Evolutionary conservation across 1,284 basidiomycete species (phyloP), one percentile per base, ranked within the genome.

Genomic region (Heterobasidion occidentale): DNA sequence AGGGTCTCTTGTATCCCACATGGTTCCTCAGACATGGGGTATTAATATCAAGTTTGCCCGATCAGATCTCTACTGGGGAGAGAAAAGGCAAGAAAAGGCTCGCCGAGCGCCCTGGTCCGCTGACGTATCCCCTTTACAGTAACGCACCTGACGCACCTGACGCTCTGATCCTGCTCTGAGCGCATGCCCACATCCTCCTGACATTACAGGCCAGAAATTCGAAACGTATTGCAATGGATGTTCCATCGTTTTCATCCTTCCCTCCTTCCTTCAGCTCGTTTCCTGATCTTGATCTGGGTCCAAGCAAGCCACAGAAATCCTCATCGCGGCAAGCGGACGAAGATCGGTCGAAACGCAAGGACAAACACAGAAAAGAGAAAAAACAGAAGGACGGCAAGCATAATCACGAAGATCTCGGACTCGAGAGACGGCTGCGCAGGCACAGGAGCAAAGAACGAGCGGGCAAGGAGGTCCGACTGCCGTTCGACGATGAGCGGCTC

Each of bases 251-350:
- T 64, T 75, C 77, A 5, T 82, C 81, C 7, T 76, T 83, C 60
- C 76, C 82, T 49, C 77, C 80, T 14, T 79, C 81, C 2, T 88
- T 87, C 65, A 68, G 75, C 33, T 83, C 83, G n/a, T 88, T 88
- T 65, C 83, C 84, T 27, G 79, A 83, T 52, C 62, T 75, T 12
- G 77, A 78, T 14, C 68, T 74, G 53, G 74, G 72, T 6, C 63
- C 73, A 14, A 75, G 70, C 57, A 64, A 62, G 44, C 60, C 58
- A n/a, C 12, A 8, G n/a, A 20, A 33, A 42, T 34, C 46, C n/a
- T 46, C 42, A 7, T 27, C 54, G 17, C 49, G 36, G 36, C 45
- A 20, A 27, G 49, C 4, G 38, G n/a, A 46, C 42, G 61, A 51
- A 12, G 53, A 12, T 34, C 14, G 60, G 34, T 15, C 20, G 50